Evolutionary conservation across 2,329 filamentous ascomycete species (phyloP).

Genomic region (Akanthomyces lecanii): DNA sequence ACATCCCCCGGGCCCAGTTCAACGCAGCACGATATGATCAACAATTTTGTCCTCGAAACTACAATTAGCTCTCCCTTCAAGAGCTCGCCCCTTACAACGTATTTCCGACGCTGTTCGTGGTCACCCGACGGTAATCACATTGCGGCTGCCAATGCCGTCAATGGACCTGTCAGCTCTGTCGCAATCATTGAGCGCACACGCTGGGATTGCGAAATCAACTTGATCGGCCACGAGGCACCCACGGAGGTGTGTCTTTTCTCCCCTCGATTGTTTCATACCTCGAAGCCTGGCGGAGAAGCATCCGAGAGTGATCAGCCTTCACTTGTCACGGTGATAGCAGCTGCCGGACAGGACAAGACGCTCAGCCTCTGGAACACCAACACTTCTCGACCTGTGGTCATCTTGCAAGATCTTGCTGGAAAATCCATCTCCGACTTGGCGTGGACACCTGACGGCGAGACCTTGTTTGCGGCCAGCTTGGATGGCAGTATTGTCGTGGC

Average conservation of each 20-base stretch:
- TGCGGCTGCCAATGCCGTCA: conserved; percentile 92
- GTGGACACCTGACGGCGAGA: conserved; percentile 90
- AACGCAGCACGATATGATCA: conserved; percentile 89
- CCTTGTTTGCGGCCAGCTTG: conserved; percentile 77
- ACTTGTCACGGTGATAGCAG: conserved; percentile 89
- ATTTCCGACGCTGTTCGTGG: conserved; percentile 96
- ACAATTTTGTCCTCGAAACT: conserved; percentile 93
- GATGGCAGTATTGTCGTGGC: conserved; percentile 83
- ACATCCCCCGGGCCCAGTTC: conserved; percentile 87
- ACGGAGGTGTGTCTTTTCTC: conserved; percentile 98
- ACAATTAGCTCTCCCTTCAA: conserved; percentile 84
- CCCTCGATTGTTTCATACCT: conserved; percentile 77
- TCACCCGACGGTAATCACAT: conserved; percentile 97
- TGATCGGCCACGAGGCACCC: conserved; percentile 95
- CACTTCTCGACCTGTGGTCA: conserved; percentile 83
- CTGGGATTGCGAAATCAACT: conserved; percentile 95
- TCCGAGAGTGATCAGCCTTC: conserved; percentile 40
- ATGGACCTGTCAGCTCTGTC: conserved; percentile 94
- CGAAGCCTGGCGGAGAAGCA: conserved; percentile 56
- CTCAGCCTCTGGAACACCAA: conserved; percentile 98
- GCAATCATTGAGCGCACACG: conserved; percentile 88
- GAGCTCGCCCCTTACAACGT: conserved; percentile 90
- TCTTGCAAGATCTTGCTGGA: conserved; percentile 79
- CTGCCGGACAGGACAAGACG: conserved; percentile 93
- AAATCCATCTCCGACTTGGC: conserved; percentile 94